These are phyloP conservation scores for Fusarium nygamai DNA, from an alignment of 2,329 filamentous ascomycete genomes.

Conservation along the genomic window DNA sequence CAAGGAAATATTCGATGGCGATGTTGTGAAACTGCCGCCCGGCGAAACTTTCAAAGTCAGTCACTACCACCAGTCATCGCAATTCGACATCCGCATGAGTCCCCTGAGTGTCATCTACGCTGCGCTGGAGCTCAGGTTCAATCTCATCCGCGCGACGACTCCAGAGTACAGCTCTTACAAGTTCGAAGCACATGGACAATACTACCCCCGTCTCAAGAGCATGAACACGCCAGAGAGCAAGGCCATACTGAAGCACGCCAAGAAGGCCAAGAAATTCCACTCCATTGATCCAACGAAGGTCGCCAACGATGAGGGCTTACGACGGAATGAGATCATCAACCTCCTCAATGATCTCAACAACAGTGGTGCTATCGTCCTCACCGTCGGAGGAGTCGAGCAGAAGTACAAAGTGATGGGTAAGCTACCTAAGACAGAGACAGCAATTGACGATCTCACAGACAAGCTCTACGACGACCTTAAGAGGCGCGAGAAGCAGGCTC, in stretches of 20 bases:
- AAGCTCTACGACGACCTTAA: constrained; percentile 62
- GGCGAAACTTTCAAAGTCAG: constrained; percentile 51
- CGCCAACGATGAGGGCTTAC: constrained; percentile 45
- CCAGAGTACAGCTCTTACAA: constrained; percentile 67
- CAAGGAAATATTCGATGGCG: constrained; percentile 59
- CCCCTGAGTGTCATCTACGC: constrained; percentile 66
- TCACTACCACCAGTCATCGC: constrained; percentile 55
- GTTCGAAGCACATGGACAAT: constrained; percentile 53
- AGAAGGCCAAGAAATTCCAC: constrained; percentile 54
- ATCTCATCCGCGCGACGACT: constrained; percentile 64
- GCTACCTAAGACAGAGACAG: constrained; percentile 54
- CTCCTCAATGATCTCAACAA: constrained; percentile 66
- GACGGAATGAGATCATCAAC: constrained; percentile 59
- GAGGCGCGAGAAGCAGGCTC: constrained; percentile 60
- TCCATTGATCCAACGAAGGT: constrained; percentile 60
- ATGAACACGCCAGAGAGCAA: constrained; percentile 55
- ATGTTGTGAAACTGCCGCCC: constrained; percentile 25
- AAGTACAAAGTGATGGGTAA: constrained; percentile 61
- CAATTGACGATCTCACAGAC: constrained; percentile 57
- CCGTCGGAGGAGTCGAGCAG: constrained; percentile 61
- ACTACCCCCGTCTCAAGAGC: constrained; percentile 44
- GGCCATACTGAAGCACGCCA: constrained; percentile 55
- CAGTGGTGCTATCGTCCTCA: constrained; percentile 59
- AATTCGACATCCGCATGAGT: constrained; percentile 63
- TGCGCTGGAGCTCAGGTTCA: constrained; percentile 68